A percentile compares a stretch with the other conserved stretches of the same genome.
Evolutionary conservation across 169 alveolate species (phyloP).

Genomic region (Eimeria falciformis): DNA sequence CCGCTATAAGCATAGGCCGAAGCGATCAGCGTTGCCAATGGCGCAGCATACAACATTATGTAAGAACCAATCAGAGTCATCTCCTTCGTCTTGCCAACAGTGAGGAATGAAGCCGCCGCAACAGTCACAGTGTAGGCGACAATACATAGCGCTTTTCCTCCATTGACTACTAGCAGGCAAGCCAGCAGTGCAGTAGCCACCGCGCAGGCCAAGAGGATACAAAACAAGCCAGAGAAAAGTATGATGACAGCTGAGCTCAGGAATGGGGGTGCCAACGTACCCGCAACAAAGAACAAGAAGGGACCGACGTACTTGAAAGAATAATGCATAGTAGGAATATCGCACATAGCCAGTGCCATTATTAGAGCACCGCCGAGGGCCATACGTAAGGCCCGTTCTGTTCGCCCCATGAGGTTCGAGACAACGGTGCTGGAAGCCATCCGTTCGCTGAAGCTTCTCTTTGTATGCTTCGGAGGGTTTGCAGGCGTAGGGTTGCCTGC

Average conservation of each 20-base stretch:
- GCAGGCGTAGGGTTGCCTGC: no score
- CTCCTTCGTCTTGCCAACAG: conserved; percentile 59
- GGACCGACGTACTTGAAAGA: conserved; percentile 71
- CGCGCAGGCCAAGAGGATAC: conserved; percentile 66
- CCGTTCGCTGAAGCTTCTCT: neutral
- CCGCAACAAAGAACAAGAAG: conserved; percentile 68
- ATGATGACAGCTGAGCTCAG: conserved; percentile 49
- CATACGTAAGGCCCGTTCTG: conserved; percentile 69
- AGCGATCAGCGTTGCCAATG: conserved; percentile 71
- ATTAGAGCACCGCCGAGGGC: conserved; percentile 71
- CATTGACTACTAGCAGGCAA: conserved; percentile 19
- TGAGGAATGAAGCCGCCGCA: conserved; percentile 45
- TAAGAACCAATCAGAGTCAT: conserved; percentile 76
- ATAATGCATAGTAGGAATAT: conserved; percentile 59
- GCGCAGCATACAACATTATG: conserved; percentile 68
- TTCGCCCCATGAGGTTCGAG: conserved; percentile 54
- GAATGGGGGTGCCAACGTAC: conserved; percentile 71
- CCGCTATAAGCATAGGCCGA: conserved; percentile 67
- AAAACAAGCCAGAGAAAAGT: conserved; percentile 56
- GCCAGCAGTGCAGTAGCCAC: conserved; percentile 52
- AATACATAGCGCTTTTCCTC: conserved; percentile 40
- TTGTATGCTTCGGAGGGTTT: neutral
- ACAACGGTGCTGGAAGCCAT: neutral
- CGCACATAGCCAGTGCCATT: conserved; percentile 71
- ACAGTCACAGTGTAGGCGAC: conserved; percentile 24